Percentiles rank a stretch among this genome's conserved stretches.
Conservation (phyloP, 176 grass and related monocot genomes). For the Neostapfia colusana region DNA sequence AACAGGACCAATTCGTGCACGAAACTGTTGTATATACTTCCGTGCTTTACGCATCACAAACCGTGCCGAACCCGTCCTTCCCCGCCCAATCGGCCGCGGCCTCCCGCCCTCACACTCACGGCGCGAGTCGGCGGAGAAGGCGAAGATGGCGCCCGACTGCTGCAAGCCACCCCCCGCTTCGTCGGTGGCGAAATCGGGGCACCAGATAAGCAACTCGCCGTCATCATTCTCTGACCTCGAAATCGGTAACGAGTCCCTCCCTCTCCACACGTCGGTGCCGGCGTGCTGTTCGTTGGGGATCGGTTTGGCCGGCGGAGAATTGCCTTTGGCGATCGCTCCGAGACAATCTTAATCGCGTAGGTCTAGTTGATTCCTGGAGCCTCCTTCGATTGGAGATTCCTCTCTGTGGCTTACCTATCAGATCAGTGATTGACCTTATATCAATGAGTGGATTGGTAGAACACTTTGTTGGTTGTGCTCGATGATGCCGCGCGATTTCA, state of each 20-base stretch:
- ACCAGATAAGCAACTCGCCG: neutral
- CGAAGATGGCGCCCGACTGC: no score
- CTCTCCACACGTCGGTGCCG: neutral
- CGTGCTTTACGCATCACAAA: no score
- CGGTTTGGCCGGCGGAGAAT: neutral
- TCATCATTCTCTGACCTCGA: slow-evolving; percentile 52
- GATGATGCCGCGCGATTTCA: neutral
- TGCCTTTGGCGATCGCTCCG: neutral
- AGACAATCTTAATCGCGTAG: neutral
- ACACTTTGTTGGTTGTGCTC: neutral
- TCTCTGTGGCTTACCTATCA: neutral
- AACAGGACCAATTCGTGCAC: neutral
- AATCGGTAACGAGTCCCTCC: slow-evolving; percentile 41
- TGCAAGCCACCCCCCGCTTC: slow-evolving; percentile 6
- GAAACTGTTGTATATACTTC: neutral
- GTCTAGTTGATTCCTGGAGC: neutral
- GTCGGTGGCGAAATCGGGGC: slow-evolving; percentile 3
- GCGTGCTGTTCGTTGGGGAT: neutral
- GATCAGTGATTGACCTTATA: neutral
- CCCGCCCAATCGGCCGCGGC: neutral
- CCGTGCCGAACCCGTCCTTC: neutral
- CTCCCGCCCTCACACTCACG: neutral
- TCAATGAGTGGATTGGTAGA: neutral
- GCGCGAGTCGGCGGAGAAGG: neutral
- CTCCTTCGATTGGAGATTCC: neutral